Conservation (phyloP, 306 rosid genomes). For the Mimosa bimucronata region DNA sequence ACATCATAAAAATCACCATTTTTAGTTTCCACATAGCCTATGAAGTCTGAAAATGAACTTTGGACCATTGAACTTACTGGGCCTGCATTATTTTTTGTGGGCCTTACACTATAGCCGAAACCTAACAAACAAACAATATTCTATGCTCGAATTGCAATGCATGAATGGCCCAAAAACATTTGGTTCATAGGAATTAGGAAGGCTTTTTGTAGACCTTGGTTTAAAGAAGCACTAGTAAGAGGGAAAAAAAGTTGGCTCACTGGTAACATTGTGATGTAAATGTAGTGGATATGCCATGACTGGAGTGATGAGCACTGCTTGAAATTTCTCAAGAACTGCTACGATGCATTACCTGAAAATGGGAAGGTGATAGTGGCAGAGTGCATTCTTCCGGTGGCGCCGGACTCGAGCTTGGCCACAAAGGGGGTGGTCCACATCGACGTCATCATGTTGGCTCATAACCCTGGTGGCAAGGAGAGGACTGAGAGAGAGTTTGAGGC, state of each 20-base stretch:
- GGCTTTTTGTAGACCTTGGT: neutral
- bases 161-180: neutral
- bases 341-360: slow-evolving; percentile 65
- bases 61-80: neutral
- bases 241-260: neutral
- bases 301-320: slow-evolving; percentile 95
- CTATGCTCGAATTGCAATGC: neutral
- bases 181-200: neutral
- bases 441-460: slow-evolving; percentile 85
- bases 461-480: slow-evolving; percentile 95
- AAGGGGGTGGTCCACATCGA: slow-evolving; percentile 77
- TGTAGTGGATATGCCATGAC: slow-evolving; percentile 89
- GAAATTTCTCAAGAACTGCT: slow-evolving; percentile 82
- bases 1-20: neutral
- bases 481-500: slow-evolving; percentile 80
- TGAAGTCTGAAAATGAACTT: neutral
- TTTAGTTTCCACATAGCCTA: too few relatives aligned
- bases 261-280: neutral
- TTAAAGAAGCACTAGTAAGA: neutral
- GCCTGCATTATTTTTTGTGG: neutral
- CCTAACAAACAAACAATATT: neutral
- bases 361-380: slow-evolving; percentile 95
- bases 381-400: slow-evolving; percentile 87
- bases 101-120: neutral
- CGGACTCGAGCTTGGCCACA: slow-evolving; percentile 79